A percentile compares a stretch with the other conserved stretches of the same genome.
phyloP scores from a whole-genome alignment of 139 green algal species.

The Chlamydomonas sp. region DNA sequence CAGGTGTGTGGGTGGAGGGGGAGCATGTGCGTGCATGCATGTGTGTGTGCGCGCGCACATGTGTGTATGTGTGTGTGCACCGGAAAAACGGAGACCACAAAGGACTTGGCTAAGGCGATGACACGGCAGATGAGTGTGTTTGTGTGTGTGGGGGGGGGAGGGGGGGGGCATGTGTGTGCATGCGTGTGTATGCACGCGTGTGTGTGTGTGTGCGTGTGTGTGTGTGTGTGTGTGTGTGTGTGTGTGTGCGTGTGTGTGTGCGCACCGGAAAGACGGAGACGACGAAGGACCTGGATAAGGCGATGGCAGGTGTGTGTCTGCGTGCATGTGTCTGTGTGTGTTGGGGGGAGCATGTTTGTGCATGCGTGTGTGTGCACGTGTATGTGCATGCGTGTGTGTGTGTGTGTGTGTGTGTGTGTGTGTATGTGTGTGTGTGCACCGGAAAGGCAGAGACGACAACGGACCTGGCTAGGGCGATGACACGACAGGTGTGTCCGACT shows the following conservation, averaged over 20 bases:
- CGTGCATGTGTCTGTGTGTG: neutral
- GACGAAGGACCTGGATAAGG: neutral
- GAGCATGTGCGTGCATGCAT: constrained; percentile 3
- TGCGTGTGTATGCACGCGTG: neutral
- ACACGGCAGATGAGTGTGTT: neutral
- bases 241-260: neutral
- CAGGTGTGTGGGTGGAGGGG: too few relatives aligned
- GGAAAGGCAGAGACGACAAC: too few relatives aligned
- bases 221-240: constrained; percentile 4
- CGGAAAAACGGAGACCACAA: neutral
- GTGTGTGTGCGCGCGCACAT: constrained; percentile 6
- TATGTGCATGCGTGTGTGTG: too few relatives aligned
- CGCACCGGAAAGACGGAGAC: neutral
- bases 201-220: neutral
- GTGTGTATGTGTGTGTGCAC: constrained; percentile 12
- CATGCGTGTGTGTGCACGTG: neutral
- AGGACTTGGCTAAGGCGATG: neutral
- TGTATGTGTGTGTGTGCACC: constrained; percentile 4
- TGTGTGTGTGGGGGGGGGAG: neutral
- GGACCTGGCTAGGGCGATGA: too few relatives aligned
- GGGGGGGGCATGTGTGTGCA: neutral
- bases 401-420: neutral
- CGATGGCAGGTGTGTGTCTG: neutral
- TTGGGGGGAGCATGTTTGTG: neutral
- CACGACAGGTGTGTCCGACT: too few relatives aligned